Evolutionary conservation across 257 asterid species (phyloP).

Genomic region (Linderniella brevidens): DNA sequence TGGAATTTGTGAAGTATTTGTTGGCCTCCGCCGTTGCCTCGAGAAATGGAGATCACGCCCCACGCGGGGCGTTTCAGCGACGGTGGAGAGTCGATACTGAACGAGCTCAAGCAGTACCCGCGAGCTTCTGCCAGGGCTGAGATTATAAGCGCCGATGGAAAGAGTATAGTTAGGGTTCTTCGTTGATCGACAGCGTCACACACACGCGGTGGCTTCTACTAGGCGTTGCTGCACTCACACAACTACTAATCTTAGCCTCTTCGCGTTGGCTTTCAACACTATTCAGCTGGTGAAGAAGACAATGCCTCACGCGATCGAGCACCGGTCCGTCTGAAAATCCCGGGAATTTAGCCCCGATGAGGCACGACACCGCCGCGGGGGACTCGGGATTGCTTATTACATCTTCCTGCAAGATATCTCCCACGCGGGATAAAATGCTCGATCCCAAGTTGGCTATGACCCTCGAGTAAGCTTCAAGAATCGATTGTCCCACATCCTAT

Average conservation of each 20-base stretch:
- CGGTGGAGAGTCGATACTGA: conserved; percentile 29
- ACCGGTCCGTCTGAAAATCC: conserved; percentile 55
- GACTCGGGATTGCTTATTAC: conserved; percentile 68
- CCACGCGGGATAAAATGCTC: conserved; percentile 65
- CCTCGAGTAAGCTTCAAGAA: conserved; percentile 89
- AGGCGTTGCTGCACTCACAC: conserved; percentile 27
- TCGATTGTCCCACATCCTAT: conserved; percentile 82
- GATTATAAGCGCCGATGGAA: conserved; percentile 20
- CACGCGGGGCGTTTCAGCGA: conserved; percentile 15
- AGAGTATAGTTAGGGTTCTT: no score
- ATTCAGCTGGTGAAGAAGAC: conserved; percentile 63
- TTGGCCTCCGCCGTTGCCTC: conserved; percentile 36
- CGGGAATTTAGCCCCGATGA: conserved; percentile 54
- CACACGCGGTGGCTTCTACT: conserved; percentile 23
- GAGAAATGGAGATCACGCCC: conserved; percentile 31
- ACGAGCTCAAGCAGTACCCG: conserved; percentile 27
- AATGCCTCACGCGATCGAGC: conserved; percentile 59
- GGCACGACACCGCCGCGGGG: conserved; percentile 37
- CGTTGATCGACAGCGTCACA: no score
- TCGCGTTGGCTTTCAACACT: conserved; percentile 20
- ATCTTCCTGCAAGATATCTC: conserved; percentile 78
- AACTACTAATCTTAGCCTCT: conserved; percentile 23
- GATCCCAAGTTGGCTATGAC: conserved; percentile 59
- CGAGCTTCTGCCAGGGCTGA: conserved; percentile 32
- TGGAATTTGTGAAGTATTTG: conserved; percentile 40